These are phyloP conservation scores for Diatrype stigma DNA, from an alignment of 2,329 filamentous ascomycete species.

Conservation along the genomic window DNA sequence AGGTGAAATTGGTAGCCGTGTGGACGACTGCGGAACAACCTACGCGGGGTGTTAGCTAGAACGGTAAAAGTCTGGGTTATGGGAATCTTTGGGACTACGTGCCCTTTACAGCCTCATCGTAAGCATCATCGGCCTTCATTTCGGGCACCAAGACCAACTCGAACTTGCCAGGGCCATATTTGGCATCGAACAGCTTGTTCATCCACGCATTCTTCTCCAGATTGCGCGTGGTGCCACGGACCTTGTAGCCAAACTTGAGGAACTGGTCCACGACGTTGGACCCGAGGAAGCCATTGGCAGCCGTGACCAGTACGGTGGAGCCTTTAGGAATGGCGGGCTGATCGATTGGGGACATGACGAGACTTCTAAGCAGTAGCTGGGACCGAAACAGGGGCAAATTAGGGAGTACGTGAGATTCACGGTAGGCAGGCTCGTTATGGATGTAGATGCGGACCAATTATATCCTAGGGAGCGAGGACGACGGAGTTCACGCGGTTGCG, in stretches of 20 bases:
- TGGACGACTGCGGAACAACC: not conserved
- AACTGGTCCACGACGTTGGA: constrained; percentile 36
- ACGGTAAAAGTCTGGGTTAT: no score
- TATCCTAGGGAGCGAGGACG: no score
- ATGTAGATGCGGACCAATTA: no score
- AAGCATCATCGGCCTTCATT: constrained; percentile 13
- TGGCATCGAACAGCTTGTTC: constrained; percentile 9
- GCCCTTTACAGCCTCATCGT: constrained; percentile 12
- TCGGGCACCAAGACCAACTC: constrained; percentile 13
- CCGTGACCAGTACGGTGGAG: constrained; percentile 37
- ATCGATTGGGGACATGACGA: not conserved
- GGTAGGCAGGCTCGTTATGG: no score
- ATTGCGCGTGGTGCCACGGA: constrained; percentile 30
- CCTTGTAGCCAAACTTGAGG: constrained; percentile 35
- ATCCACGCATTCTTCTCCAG: constrained; percentile 14
- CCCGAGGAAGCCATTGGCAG: constrained; percentile 37
- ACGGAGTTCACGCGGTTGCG: no score
- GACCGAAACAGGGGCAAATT: no score
- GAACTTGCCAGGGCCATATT: constrained; percentile 15
- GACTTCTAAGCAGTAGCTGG: no score
- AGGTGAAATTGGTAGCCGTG: not conserved
- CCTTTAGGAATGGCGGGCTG: constrained; percentile 5
- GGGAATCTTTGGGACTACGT: no score
- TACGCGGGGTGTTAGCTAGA: no score
- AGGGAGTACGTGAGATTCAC: no score